Conservation (phyloP, 176 grass and related monocot genomes). For the Hyparrhenia diplandra region DNA sequence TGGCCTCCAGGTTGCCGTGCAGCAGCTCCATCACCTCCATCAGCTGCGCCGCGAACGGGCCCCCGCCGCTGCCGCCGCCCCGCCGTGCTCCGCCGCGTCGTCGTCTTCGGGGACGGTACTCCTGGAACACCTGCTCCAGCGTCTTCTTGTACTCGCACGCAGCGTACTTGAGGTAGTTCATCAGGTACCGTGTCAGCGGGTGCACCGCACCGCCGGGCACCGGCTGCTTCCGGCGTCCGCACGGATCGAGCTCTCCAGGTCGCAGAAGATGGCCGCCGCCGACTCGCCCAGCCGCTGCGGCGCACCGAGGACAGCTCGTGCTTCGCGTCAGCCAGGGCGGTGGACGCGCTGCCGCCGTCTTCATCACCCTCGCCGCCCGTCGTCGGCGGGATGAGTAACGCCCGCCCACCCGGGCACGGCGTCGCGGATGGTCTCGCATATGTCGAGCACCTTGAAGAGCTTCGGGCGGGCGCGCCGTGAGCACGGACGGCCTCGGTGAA, state of each 20-base stretch:
- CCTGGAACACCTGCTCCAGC: slow-evolving; percentile 76
- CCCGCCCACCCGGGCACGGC: slow-evolving; percentile 38
- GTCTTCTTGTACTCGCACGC: slow-evolving; percentile 85
- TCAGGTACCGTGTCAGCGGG: slow-evolving; percentile 73
- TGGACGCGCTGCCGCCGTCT: background rate
- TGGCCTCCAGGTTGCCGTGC: slow-evolving; percentile 56
- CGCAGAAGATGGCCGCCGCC: slow-evolving; percentile 71
- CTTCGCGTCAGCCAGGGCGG: slow-evolving; percentile 37
- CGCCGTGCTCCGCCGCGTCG: background rate
- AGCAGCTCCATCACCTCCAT: slow-evolving; percentile 85
- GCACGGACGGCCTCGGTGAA: slow-evolving; percentile 73
- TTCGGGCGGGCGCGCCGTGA: slow-evolving; percentile 66
- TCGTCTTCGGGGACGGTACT: slow-evolving; percentile 35
- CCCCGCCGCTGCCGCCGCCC: slow-evolving; percentile 13
- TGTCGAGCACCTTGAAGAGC: slow-evolving; percentile 97
- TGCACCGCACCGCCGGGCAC: slow-evolving; percentile 77
- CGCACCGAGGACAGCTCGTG: slow-evolving; percentile 45
- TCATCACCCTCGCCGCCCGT: background rate
- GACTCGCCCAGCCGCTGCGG: slow-evolving; percentile 65
- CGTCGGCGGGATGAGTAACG: slow-evolving; percentile 2
- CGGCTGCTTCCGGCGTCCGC: slow-evolving; percentile 50
- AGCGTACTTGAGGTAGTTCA: slow-evolving; percentile 92
- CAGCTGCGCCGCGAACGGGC: slow-evolving; percentile 63
- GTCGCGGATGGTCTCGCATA: slow-evolving; percentile 77
- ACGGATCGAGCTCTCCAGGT: slow-evolving; percentile 88